Percentiles rank a stretch among this genome's conserved stretches.
These are phyloP conservation scores for Aspergillus steynii DNA, from an alignment of 495 filamentous ascomycete species.

Conservation along the genomic window DNA sequence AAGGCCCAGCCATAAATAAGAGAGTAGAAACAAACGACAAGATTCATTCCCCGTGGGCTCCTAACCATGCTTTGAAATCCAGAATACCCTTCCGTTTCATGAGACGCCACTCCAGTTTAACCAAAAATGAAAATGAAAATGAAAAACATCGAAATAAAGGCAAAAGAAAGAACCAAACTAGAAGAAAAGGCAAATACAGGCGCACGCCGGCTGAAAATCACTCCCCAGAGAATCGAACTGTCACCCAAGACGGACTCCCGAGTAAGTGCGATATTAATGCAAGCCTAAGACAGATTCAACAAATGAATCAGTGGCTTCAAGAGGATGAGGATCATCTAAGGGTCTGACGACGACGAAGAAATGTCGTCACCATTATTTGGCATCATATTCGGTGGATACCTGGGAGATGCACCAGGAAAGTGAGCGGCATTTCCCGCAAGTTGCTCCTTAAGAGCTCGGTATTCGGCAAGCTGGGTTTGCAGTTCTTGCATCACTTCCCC, in stretches of 20 bases:
- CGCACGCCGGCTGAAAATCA: too few relatives aligned
- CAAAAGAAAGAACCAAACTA: conserved; percentile 10
- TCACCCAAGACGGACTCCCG: background rate
- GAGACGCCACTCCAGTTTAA: conserved; percentile 26
- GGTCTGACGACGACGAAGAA: conserved; percentile 37
- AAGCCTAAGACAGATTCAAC: conserved; percentile 7
- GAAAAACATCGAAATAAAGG: conserved; percentile 3
- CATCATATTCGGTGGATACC: conserved; percentile 17
- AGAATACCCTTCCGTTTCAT: conserved; percentile 21
- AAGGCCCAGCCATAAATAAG: background rate
- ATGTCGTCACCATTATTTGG: conserved; percentile 22
- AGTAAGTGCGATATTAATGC: too few relatives aligned
- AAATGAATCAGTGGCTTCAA: background rate
- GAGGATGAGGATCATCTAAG: conserved; percentile 12
- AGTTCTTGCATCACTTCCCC: conserved; percentile 49
- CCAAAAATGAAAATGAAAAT: conserved; percentile 24
- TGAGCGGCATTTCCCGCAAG: conserved; percentile 35
- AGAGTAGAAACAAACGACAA: background rate
- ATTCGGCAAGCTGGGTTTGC: conserved; percentile 50
- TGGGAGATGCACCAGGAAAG: conserved; percentile 27
- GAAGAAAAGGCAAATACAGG: conserved; percentile 6
- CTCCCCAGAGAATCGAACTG: too few relatives aligned
- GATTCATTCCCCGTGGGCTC: conserved; percentile 15
- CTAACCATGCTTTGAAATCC: conserved; percentile 18
- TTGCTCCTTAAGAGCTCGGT: conserved; percentile 50